Evolutionary conservation across 2,329 filamentous ascomycete species (phyloP), one percentile per base, ranked within the genome.

Genomic region (Penicillium palitans): DNA sequence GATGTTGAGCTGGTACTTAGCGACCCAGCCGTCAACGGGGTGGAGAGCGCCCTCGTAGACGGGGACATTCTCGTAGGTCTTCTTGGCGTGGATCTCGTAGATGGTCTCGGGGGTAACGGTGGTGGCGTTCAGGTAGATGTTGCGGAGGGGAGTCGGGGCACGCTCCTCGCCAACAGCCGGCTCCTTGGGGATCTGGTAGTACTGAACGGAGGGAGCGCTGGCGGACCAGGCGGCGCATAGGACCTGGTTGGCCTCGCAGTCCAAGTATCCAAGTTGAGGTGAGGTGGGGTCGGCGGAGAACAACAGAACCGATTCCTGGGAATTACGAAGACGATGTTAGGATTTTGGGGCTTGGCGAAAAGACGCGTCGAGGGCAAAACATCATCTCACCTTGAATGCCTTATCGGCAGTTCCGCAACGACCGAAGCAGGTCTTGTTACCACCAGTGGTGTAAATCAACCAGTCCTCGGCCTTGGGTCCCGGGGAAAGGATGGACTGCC

Each of bases 381-480:
- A 25, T 41, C 48, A 50, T 67, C 76, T 68, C 71, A 80, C 78
- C 62, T 80, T 79, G 72, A 78, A 81, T 7, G 82, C 82, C 66
- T 79, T 78, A 53, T 86, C 82, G 13, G 81, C 79, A 45, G 74
- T 76, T 31, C 68, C 79, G 72, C 86, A 88, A 61, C 80, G 74
- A 61, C 85, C 85, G 66, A 81, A 86, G 76, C 86, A 88, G 39
- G 84, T 86, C 72, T 82, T 83, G 76, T 88, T 88, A 45, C 84
- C 85, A 59, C 86, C 86, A 6, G 84, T 87, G 45, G 86, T 72
- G 69, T 80, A 87, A 52, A 88, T 72, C 63, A 86, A 75, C 84
- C 84, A 88, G 79, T 83, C 68, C 79, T 83, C 45, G 72, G 75
- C 60, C 74, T 71, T 58, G 3, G 68, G 63, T 27, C 72, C 68